Evolutionary conservation across 1,284 basidiomycete genomes (phyloP).

Genomic region (Schizophyllum commune): DNA sequence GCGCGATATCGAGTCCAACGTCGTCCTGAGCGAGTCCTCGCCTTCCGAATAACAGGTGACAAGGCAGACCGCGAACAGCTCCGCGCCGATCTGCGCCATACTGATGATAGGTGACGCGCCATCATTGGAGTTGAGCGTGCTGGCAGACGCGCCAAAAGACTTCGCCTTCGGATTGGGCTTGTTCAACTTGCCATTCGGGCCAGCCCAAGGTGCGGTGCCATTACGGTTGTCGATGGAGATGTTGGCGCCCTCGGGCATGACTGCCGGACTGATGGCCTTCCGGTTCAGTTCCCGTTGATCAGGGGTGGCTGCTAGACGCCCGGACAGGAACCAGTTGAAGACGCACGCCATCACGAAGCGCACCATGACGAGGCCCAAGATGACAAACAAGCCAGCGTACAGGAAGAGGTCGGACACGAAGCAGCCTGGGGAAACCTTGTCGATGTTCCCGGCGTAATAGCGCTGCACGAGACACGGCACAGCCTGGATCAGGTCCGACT

Average conservation of each 20-base stretch:
- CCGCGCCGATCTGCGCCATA: conserved; percentile 84
- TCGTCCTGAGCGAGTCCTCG: conserved; percentile 85
- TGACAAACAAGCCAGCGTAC: conserved; percentile 87
- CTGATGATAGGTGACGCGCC: conserved; percentile 60
- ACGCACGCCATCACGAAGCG: conserved; percentile 95
- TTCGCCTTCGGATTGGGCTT: conserved; percentile 17
- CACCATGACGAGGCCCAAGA: conserved; percentile 83
- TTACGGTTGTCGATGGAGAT: conserved; percentile 79
- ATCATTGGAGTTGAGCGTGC: conserved; percentile 45
- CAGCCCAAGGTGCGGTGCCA: conserved; percentile 92
- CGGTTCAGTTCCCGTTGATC: conserved; percentile 60
- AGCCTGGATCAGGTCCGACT: conserved; percentile 55
- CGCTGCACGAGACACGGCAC: conserved; percentile 78
- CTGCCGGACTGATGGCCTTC: conserved; percentile 84
- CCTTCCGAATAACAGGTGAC: conserved; percentile 99
- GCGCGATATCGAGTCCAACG: conserved; percentile 85
- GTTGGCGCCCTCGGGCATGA: conserved; percentile 94
- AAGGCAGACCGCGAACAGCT: conserved; percentile 91
- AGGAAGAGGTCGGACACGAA: conserved; percentile 88
- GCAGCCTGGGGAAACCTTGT: conserved; percentile 95
- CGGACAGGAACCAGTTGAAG: conserved; percentile 94
- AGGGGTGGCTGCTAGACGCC: conserved; percentile 69
- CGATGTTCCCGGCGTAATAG: conserved; percentile 91
- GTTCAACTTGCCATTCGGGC: conserved; percentile 42
- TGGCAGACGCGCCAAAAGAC: conserved; percentile 31